These are phyloP conservation scores for Xerophyta viscosa DNA, from an alignment of 106 monocot genomes.

Conservation along the genomic window DNA sequence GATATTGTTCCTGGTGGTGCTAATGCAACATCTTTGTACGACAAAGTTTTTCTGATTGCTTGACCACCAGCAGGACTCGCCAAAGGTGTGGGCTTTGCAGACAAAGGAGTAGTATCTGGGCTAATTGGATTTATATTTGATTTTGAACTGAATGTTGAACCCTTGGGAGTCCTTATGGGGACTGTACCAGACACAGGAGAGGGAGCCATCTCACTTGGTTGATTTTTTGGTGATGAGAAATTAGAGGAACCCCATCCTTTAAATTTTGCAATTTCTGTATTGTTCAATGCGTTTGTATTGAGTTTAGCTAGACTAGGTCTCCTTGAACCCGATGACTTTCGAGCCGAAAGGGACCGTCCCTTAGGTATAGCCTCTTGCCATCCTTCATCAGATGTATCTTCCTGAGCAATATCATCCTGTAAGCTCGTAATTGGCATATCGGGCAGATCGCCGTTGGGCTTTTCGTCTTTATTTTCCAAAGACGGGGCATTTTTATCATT, in stretches of 20 bases:
- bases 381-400: conserved; percentile 65
- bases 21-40: conserved; percentile 94
- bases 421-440: conserved; percentile 10
- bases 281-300: conserved; percentile 47
- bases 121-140: conserved; percentile 9
- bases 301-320: conserved; percentile 76
- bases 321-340: conserved; percentile 45
- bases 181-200: conserved; percentile 15
- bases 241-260: conserved; percentile 26
- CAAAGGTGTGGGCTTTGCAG: conserved; percentile 23
- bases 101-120: conserved; percentile 16
- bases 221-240: conserved; percentile 44
- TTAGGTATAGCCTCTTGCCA: conserved; percentile 95
- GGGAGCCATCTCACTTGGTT: conserved; percentile 21
- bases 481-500: conserved; percentile 27
- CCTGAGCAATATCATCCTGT: conserved; percentile 30
- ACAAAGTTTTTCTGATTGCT: conserved; percentile 51
- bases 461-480: conserved; percentile 42
- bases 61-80: conserved; percentile 23
- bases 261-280: conserved; percentile 34
- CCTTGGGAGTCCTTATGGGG: conserved; percentile 49
- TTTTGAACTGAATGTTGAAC: conserved; percentile 58
- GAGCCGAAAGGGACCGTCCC: conserved; percentile 37
- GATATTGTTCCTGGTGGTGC: conserved; percentile 77
- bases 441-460: conserved; percentile 10